A percentile compares a stretch with the other conserved stretches of the same genome.
phyloP scores from a whole-genome alignment of 768 basidiomycete genomes.

The Psilocybe sp. region DNA sequence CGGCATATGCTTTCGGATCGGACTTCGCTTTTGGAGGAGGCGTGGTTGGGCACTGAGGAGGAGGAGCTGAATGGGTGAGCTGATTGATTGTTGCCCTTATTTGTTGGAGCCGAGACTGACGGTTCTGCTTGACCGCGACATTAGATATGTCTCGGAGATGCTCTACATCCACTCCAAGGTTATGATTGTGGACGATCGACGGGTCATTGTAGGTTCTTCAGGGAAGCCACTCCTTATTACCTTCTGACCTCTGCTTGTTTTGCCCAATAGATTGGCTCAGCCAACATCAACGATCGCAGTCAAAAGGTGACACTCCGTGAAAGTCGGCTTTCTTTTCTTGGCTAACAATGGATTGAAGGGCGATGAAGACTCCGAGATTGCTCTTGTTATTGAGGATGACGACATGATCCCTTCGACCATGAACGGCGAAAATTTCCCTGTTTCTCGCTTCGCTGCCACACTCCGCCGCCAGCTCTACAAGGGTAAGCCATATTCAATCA shows the following conservation, averaged over 20 bases:
- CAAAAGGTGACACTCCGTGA: conserved; percentile 56
- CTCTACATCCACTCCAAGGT: conserved; percentile 85
- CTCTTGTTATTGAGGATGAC: conserved; percentile 85
- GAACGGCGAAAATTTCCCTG: conserved; percentile 74
- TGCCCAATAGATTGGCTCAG: conserved; percentile 80
- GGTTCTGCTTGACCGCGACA: conserved; percentile 7
- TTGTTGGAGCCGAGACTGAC: not conserved
- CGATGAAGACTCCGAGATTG: conserved; percentile 94
- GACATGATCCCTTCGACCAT: conserved; percentile 74
- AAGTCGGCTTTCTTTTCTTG: not conserved
- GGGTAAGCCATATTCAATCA: conserved; percentile 38
- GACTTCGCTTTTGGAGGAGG: conserved; percentile 66
- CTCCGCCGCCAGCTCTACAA: conserved; percentile 82
- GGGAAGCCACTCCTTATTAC: not conserved
- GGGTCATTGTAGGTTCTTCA: conserved; percentile 69
- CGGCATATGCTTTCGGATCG: conserved; percentile 75
- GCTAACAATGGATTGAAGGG: conserved; percentile 43
- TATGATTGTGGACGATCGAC: conserved; percentile 92
- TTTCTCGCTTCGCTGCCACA: conserved; percentile 77
- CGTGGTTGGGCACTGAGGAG: conserved; percentile 80
- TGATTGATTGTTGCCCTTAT: conserved; percentile 1
- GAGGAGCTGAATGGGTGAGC: conserved; percentile 82
- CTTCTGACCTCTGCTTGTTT: not conserved
- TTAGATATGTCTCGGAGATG: conserved; percentile 75
- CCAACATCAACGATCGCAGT: conserved; percentile 88